Evolutionary conservation across 495 filamentous ascomycete species (phyloP), one percentile per base, ranked within the genome.

Genomic region (Aspergillus panamensis): DNA sequence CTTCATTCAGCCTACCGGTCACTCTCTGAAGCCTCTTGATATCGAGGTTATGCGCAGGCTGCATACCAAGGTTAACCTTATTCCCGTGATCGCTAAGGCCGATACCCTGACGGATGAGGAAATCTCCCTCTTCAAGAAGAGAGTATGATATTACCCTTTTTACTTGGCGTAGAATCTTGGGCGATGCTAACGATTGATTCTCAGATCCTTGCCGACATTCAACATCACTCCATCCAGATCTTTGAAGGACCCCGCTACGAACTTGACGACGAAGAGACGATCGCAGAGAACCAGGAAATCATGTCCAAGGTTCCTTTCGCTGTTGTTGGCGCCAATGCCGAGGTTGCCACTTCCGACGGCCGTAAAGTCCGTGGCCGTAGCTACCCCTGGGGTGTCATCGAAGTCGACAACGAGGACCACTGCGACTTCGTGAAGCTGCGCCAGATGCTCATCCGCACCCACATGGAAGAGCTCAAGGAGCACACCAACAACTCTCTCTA

Each of bases 391-490:
- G 94, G 94, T 80, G 84, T 94, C 63, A 97, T 97, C 63, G 94
- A 98, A 77, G 94, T 98, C 61, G 94, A 98, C 77, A 98, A 98
- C 73, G 95, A 97, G 82, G 94, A 98, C 73, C 94, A 98, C 80
- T 98, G 94, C 74, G 94, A 98, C 76, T 98, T 98, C 62, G 95
- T 97, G 77, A 98, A 98, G 84, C 84, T 98, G 51, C 91, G 94
- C 67, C 94, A 98, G 74, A 98, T 98, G 94, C 85, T 98, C 66
- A 97, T 98, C 77, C 90, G 94, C 76, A 98, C 94, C 57, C 94
- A 98, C 84, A 98, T 98, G 94, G 94, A 98, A 70, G 94, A 98
- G 80, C 90, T 98, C 77, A 98, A 98, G 86, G 94, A 98, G 81
- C 91, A 97, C 83, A 98, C 94, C 74, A 98, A 96, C 86, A 97